Base-by-base conservation (phyloP, 306 rosid species). In the Trifolium pratense region DNA sequence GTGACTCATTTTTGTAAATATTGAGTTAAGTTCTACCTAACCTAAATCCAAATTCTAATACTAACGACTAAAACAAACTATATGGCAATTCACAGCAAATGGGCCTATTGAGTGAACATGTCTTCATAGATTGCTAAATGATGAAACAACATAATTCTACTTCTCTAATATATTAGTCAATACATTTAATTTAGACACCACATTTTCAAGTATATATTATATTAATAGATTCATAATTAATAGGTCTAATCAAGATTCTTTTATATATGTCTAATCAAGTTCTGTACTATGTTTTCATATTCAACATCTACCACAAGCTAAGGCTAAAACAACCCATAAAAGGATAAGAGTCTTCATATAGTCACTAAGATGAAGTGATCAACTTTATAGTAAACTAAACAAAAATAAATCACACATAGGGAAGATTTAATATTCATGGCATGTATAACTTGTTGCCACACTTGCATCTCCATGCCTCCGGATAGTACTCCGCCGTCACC, bases 381-480 rank as follows among this genome's bases (percentile, higher is more conserved):
- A 65, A 45, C 43, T 66, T 71, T 51, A 73, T 67, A 72, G 16
- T 51, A 75, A 58, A n/a, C 36, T 58, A 37, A 46, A 70, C 70
- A 77, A 72, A 70, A 71, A 25, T 55, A 76, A 51, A 60, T 9
- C 53, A 61, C 45, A 71, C n/a, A 71, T 48, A 79, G 48, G 59
- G 11, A 76, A 66, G 23, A 70, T 55, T 23, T 34, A 17, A 32
- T 11, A 2, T 53, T 93, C 91, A 93, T 51, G 99, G 99, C 92
- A 91, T 89, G 88, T 83, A 94, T 64, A 88, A 71, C 84, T 73
- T 94, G 70, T 91, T 88, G 82, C 97, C 92, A 84, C 99, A 94
- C 80, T 94, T 89, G 91, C 99, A 94, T 74, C 95, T 85, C 99
- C 99, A 94, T n/a, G 96, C 97, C 81, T 91, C 96, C 0, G 97